Evolutionary conservation across 306 rosid species (phyloP), one percentile per base, ranked within the genome.

Genomic region (Astragalus membranaceus): DNA sequence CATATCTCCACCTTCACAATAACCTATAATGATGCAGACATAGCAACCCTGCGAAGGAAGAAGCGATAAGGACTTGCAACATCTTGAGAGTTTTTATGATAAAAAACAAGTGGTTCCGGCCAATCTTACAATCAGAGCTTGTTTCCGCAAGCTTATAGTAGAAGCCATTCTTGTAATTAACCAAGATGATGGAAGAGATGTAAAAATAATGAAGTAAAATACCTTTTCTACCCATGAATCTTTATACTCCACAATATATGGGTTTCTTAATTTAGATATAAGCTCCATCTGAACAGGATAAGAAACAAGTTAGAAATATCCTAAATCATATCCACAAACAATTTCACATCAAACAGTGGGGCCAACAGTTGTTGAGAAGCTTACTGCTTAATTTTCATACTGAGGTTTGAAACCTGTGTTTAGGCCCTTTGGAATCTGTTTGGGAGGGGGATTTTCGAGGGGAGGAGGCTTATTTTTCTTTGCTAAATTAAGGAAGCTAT

Each of bases 151-250:
- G 39, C 73, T 51, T 46, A 60, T 30, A 33, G 55, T 20, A 33
- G 65, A 70, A 64, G 41, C 48, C 64, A 51, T 30, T 69, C 42
- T 56, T 20, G 33, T 23, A 71, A 64, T 35, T 42, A 73, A 46
- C 70, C n/a, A 10, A 61, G 46, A 54, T 71, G 56, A 59, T n/a
- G 13, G 11, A 64, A 69, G 10, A 17, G 49, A 75, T 5, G 67
- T 35, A 51, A 50, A 71, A 41, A 20, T 3, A 52, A 67, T 42
- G 70, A 49, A 58, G 54, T 37, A 68, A 23, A 67, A 59, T 84
- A 91, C 99, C 97, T 91, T 95, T 82, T 95, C 99, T 12, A 95
- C 99, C 99, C 99, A 95, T 33, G 99, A 95, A 87, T 95, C 99
- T 79, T 95, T 95, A 82, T 95, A 95, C 83, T 95, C 99, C 82